Base-by-base conservation (phyloP, 2,329 filamentous ascomycete genomes). In the Colletotrichum sp. region DNA sequence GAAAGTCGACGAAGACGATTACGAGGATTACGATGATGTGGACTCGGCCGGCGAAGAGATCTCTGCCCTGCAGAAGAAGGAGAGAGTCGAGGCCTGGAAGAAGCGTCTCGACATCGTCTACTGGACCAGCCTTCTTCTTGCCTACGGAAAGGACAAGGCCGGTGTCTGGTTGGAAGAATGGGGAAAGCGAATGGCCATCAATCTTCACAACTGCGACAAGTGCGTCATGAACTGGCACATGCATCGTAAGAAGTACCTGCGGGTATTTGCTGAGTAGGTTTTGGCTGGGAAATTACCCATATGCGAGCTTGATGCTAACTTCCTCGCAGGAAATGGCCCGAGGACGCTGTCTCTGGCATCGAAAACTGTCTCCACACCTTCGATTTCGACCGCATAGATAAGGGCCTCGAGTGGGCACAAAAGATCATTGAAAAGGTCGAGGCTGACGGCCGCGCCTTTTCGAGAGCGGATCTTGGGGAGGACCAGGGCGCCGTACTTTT, bases 211-310 rank as follows among this genome's bases (percentile, higher is more conserved):
- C 73, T 96, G 94, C 83, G 91, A 95, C 69, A 88, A 90, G 68
- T 96, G 94, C 81, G 93, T 95, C 68, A 89, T 92, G 77, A 93
- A 93, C 79, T 96, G 95, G 90, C 94, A 96, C 83, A 92, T 92
- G 81, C 90, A 89, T 34, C 93, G 94, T 77, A 90, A 90, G 76
- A 85, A 87, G 71, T 90, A 94, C 77, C 85, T 95, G 36, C 90
- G 92, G 76, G 87, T 90, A 64, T 87, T 95, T 71, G 88, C 90
- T 79, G 90, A 93, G 89, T 92, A 86, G 80, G 87, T 84, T 30
- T 36, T 55, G 6, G 16, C 57, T 36, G 32, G 10, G 44, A 15
- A 34, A n/a, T 18, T 21, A 4, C 24, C 18, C 13, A n/a, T 15
- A 16, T 10, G n/a, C 24, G 52, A 62, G 55, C 9, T 8, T 18